Percentiles rank a stretch among this genome's conserved stretches.
These are phyloP conservation scores for Fusarium verticillioides DNA, from an alignment of 2,329 filamentous ascomycete genomes.

Conservation along the genomic window DNA sequence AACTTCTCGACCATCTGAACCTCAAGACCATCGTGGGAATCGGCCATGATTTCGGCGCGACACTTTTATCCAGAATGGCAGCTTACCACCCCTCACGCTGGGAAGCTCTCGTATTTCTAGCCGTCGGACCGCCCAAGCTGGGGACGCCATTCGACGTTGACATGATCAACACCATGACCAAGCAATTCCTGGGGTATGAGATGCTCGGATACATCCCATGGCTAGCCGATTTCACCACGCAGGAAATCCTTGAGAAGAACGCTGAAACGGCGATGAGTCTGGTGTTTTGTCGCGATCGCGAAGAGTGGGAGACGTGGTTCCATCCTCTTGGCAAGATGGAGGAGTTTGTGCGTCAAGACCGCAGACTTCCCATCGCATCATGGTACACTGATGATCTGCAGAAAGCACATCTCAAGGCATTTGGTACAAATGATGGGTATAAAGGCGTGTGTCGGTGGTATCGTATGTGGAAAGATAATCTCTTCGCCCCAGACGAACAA, in stretches of 20 bases:
- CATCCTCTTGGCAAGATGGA: conserved; percentile 45
- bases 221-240: conserved; percentile 33
- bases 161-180: conserved; percentile 48
- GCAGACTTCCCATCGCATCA: conserved; percentile 32
- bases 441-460: conserved; percentile 48
- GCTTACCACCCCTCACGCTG: conserved; percentile 42
- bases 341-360: conserved; percentile 41
- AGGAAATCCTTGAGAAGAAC: conserved; percentile 39
- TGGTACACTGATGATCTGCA: conserved; percentile 45
- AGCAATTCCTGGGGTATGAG: conserved; percentile 43
- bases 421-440: conserved; percentile 41
- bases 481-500: conserved; percentile 42
- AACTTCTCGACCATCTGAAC: conserved; percentile 47
- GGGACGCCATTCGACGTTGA: conserved; percentile 47
- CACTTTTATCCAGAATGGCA: conserved; percentile 45
- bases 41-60: conserved; percentile 52
- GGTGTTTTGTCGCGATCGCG: conserved; percentile 42
- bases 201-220: conserved; percentile 49
- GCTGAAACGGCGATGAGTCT: conserved; percentile 44
- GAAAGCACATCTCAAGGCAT: conserved; percentile 38
- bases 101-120: conserved; percentile 42
- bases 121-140: conserved; percentile 46
- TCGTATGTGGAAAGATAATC: conserved; percentile 47
- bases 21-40: conserved; percentile 56
- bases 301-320: conserved; percentile 43